Evolutionary conservation across 225 moss, liverwort and hornwort species (phyloP).

Genomic region (Straminergon stramineum): DNA sequence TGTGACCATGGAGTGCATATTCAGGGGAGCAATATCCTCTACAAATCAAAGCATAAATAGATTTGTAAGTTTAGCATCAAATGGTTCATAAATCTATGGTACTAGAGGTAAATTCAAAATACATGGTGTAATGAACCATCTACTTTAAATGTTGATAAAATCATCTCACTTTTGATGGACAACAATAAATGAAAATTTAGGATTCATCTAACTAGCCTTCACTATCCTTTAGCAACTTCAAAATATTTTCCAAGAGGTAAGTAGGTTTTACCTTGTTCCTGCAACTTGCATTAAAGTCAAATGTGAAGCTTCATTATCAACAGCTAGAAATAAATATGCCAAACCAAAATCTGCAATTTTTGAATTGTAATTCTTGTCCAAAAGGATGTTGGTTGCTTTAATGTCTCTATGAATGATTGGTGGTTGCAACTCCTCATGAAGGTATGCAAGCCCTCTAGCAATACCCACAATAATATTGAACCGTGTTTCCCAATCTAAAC

Average conservation of each 20-base stretch:
- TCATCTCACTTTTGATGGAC: fast-evolving
- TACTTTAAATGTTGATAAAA: background rate
- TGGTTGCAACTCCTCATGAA: background rate
- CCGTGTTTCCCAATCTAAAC: background rate
- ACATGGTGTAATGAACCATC: fast-evolving
- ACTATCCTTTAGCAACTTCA: background rate
- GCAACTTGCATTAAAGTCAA: background rate
- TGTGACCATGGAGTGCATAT: fast-evolving
- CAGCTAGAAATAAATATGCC: background rate
- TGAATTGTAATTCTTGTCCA: background rate
- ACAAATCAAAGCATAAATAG: background rate
- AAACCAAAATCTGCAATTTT: background rate
- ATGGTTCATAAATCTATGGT: background rate
- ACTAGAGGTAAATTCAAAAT: no score
- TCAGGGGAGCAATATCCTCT: background rate
- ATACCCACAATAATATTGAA: background rate
- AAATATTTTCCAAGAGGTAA: background rate
- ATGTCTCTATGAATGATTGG: background rate
- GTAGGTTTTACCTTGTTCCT: background rate
- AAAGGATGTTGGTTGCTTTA: background rate
- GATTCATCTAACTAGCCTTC: background rate
- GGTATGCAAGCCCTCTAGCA: background rate
- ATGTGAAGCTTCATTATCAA: background rate
- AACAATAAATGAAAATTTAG: background rate
- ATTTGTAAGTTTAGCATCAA: background rate